phyloP scores from a whole-genome alignment of 495 filamentous ascomycete species.

The Hypoxylon trugodes region DNA sequence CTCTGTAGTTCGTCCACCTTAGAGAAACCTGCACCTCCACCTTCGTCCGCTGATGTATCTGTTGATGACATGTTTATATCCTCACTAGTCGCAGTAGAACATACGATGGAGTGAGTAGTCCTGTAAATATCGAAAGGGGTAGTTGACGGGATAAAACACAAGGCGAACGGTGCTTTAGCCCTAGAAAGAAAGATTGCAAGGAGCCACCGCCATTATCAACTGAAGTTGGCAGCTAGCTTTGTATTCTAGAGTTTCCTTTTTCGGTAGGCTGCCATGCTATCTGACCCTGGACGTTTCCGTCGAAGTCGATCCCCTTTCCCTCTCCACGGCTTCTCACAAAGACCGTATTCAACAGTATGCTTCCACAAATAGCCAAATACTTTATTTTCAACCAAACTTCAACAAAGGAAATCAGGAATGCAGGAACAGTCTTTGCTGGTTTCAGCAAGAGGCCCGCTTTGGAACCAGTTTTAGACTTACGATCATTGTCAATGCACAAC shows the following conservation, averaged over 20 bases:
- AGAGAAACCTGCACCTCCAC: not conserved
- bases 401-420: constrained; percentile 34
- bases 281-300: constrained; percentile 33
- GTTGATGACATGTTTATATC: not conserved
- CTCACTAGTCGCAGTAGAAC: not conserved
- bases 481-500: not conserved
- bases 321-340: constrained; percentile 3
- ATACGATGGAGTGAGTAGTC: not conserved
- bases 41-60: not conserved
- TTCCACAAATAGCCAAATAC: not conserved
- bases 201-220: constrained; percentile 32
- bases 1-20: not conserved
- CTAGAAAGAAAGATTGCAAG: not conserved
- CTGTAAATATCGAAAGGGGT: not conserved
- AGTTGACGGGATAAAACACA: not conserved
- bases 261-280: constrained; percentile 14
- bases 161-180: not conserved
- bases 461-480: not conserved
- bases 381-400: not conserved
- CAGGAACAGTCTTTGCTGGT: constrained; percentile 11
- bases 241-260: constrained; percentile 24
- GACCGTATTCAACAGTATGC: constrained; percentile 7
- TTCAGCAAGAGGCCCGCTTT: constrained; percentile 22
- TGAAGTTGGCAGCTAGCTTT: constrained; percentile 18
- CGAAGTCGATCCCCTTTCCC: not conserved